Evolutionary conservation across 1,284 basidiomycete genomes (phyloP).

Genomic region (Serendipita sp.): DNA sequence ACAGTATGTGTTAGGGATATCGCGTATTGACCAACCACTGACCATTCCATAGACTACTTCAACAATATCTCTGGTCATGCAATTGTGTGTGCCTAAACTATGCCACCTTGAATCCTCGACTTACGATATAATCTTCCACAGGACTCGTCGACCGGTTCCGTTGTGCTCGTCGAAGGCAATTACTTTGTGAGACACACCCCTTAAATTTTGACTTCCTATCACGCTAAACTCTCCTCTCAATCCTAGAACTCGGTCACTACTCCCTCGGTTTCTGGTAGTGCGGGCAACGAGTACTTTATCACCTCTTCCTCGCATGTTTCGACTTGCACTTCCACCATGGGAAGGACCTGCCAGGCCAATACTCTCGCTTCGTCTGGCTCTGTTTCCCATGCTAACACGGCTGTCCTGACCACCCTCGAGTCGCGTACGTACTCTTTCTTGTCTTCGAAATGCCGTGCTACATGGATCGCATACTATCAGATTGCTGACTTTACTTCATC

Average conservation of each 20-base stretch:
- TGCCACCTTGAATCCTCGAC: too few species aligned
- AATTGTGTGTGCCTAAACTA: slow-evolving; percentile 9
- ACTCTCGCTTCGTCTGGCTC: neutral
- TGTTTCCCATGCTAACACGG: neutral
- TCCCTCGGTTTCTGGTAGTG: neutral
- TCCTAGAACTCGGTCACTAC: neutral
- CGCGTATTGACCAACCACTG: slow-evolving; percentile 7
- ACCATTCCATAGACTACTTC: slow-evolving; percentile 7
- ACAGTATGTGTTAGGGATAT: neutral
- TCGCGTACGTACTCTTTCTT: neutral
- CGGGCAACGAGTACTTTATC: neutral
- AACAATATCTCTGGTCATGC: slow-evolving; percentile 16
- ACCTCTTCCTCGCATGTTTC: neutral
- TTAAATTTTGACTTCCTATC: too few species aligned
- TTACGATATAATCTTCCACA: neutral
- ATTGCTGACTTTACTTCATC: neutral
- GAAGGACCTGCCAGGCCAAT: neutral
- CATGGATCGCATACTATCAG: neutral
- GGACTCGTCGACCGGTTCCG: slow-evolving; percentile 18
- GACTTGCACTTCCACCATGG: neutral
- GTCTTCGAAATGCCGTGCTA: neutral
- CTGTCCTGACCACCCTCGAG: neutral
- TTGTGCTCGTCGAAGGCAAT: slow-evolving; percentile 19
- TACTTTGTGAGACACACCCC: slow-evolving; percentile 14
- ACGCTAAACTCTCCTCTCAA: too few species aligned